phyloP scores from a whole-genome alignment of 352 stramenopile species.

The Phytophthora chlamydospora region DNA sequence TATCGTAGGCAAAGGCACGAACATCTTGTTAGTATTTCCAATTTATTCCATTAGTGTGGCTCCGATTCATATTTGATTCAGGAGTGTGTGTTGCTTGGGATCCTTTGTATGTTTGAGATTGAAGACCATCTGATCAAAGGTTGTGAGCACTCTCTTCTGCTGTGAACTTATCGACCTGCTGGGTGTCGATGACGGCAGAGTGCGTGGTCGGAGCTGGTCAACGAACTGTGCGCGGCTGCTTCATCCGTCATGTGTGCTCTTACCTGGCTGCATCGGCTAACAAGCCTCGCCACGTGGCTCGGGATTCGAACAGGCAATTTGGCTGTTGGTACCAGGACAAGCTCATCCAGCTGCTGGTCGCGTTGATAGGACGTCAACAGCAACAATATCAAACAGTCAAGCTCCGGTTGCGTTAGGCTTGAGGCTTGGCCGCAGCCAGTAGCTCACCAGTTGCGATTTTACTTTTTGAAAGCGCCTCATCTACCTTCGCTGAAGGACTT shows the following conservation, averaged over 20 bases:
- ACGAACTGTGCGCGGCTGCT: conserved; percentile 1
- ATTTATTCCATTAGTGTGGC: conserved; percentile 17
- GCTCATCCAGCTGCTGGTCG: neutral
- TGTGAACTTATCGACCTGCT: no score
- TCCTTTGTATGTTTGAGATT: no score
- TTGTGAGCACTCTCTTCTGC: no score
- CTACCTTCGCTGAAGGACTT: conserved; percentile 2
- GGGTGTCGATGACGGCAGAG: no score
- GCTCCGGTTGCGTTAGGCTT: neutral
- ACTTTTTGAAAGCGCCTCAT: neutral
- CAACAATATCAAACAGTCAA: conserved; percentile 9
- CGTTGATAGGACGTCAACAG: conserved; percentile 16
- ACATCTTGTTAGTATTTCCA: conserved; percentile 18
- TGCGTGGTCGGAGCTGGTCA: neutral
- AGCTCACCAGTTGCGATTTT: conserved; percentile 15
- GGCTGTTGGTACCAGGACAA: neutral
- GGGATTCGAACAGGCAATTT: neutral
- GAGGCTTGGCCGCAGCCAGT: neutral
- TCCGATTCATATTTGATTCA: no score
- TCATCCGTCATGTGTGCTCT: conserved; percentile 6
- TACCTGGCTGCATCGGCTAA: conserved; percentile 7
- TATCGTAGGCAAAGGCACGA: conserved; percentile 3
- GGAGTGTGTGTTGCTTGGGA: no score
- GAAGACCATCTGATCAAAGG: no score
- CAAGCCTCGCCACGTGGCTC: conserved; percentile 6